phyloP scores from a whole-genome alignment of 768 basidiomycete species.

The Kwoniella sp. region DNA sequence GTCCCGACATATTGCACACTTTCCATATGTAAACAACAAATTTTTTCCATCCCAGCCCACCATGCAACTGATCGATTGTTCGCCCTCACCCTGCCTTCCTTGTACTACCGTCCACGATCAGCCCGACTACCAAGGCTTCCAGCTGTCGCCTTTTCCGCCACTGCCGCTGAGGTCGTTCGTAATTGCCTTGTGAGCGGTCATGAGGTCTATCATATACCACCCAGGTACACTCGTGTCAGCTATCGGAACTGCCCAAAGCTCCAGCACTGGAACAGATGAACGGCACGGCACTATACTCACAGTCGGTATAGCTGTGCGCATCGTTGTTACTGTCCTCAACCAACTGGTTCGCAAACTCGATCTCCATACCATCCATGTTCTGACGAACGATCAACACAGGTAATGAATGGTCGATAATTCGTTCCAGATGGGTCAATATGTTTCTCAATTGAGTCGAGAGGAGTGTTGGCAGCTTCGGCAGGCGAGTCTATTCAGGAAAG shows the following conservation, averaged over 20 bases:
- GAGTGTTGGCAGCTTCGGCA: conserved; percentile 72
- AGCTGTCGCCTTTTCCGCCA: conserved; percentile 43
- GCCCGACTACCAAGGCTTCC: conserved; percentile 54
- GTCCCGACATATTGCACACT: no score
- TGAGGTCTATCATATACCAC: conserved; percentile 41
- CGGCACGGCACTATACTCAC: conserved; percentile 59
- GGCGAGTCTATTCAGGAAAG: conserved; percentile 61
- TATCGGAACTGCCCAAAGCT: not conserved
- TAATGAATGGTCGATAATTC: conserved; percentile 57
- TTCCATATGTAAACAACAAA: no score
- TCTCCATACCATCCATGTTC: conserved; percentile 86
- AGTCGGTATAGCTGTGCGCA: conserved; percentile 87
- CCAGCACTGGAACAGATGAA: not conserved
- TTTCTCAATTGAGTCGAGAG: conserved; percentile 84
- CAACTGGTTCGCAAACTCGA: conserved; percentile 96
- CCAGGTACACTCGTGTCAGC: not conserved
- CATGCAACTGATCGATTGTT: not conserved
- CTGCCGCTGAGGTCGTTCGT: conserved; percentile 53
- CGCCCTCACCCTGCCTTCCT: not conserved
- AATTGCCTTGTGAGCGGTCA: conserved; percentile 53
- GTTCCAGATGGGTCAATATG: conserved; percentile 71
- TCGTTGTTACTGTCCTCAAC: conserved; percentile 97
- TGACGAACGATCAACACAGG: conserved; percentile 77
- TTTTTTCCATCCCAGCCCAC: no score
- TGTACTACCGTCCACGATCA: no score